Evolutionary conservation across 441 rosid species (phyloP).

Genomic region (Pelargonium australe): DNA sequence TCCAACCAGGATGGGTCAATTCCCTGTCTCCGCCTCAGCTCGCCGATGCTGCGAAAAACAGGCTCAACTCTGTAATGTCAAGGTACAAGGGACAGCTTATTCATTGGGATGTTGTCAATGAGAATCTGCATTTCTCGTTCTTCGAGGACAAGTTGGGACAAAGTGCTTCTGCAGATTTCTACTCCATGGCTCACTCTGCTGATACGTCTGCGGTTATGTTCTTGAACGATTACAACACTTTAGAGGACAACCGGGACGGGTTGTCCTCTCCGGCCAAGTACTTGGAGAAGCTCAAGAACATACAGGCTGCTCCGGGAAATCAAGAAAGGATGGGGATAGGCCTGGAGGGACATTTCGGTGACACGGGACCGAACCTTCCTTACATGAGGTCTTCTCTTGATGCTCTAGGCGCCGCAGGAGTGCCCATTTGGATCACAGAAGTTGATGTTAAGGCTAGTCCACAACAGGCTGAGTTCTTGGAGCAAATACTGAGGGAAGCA

Average conservation of each 20-base stretch:
- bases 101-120: conserved; percentile 75
- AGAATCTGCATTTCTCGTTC: conserved; percentile 50
- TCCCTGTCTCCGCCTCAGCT: not conserved
- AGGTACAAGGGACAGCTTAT: conserved; percentile 48
- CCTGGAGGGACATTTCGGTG: conserved; percentile 52
- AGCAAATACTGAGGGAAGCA: conserved; percentile 62
- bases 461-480: conserved; percentile 47
- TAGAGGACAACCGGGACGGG: conserved; percentile 48
- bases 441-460: not conserved
- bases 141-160: conserved; percentile 52
- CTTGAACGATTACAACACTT: conserved; percentile 63
- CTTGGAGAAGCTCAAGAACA: conserved; percentile 37
- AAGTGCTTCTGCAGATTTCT: conserved; percentile 33
- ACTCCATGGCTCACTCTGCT: conserved; percentile 20
- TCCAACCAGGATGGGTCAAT: conserved; percentile 10
- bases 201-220: conserved; percentile 38
- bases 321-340: conserved; percentile 42
- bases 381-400: too few relatives aligned
- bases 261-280: conserved; percentile 37
- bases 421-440: too few relatives aligned
- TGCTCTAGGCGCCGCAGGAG: too few relatives aligned
- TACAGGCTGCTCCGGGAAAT: conserved; percentile 21
- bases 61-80: conserved; percentile 38
- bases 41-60: conserved; percentile 25
- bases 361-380: too few relatives aligned